These are phyloP conservation scores for Saccharomycopsis phalli DNA, from an alignment of 1,139 yeast genomes.

Conservation along the genomic window DNA sequence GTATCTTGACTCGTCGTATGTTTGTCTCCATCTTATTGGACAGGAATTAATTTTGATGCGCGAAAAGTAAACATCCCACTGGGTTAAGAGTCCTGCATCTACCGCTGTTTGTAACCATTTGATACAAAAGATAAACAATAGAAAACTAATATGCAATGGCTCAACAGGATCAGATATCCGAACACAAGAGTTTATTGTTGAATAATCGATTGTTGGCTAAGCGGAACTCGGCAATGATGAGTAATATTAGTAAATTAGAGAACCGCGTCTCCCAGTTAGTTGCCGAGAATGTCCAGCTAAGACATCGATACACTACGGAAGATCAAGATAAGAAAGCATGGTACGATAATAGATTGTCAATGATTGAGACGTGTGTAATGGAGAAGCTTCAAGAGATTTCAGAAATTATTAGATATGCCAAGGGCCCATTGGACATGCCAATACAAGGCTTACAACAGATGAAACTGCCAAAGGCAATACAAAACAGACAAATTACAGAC, in stretches of 20 bases:
- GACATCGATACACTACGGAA: slow-evolving; percentile 18
- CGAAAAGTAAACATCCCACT: too few relatives aligned
- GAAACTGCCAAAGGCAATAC: too few relatives aligned
- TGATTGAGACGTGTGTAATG: slow-evolving; percentile 25
- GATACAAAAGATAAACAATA: too few relatives aligned
- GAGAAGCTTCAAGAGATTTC: slow-evolving; percentile 28
- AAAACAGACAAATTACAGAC: too few relatives aligned
- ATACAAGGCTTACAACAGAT: too few relatives aligned
- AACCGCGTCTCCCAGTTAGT: slow-evolving; percentile 26
- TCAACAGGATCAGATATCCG: background rate
- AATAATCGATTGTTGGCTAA: slow-evolving; percentile 32
- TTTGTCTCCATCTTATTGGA: slow-evolving; percentile 15
- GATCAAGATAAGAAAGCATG: slow-evolving; percentile 20
- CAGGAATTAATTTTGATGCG: too few relatives aligned
- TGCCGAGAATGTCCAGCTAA: slow-evolving; percentile 27
- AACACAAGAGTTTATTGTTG: slow-evolving; percentile 8
- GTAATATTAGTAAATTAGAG: slow-evolving; percentile 32
- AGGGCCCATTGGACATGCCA: slow-evolving; percentile 10
- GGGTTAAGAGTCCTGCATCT: too few relatives aligned
- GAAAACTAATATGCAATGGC: background rate
- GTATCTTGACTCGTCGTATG: slow-evolving; percentile 28
- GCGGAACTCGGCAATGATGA: slow-evolving; percentile 31
- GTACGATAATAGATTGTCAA: slow-evolving; percentile 23
- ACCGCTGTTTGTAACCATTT: too few relatives aligned
- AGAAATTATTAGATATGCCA: slow-evolving; percentile 17